Conservation (phyloP, 129 eudicot species). For the Sambucus nigra region DNA sequence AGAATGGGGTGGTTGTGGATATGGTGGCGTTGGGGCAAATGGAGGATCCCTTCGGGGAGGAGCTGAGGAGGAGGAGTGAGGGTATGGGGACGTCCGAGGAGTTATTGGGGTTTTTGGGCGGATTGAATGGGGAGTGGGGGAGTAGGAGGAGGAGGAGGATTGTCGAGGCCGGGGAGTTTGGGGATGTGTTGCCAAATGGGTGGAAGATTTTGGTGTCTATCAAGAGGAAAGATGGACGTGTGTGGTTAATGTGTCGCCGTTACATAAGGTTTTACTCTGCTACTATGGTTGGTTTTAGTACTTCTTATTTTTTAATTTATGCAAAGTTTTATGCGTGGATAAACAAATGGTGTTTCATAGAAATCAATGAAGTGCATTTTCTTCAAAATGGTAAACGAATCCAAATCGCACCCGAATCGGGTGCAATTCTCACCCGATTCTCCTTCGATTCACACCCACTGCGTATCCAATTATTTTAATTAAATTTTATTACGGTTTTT, state of each 20-base stretch:
- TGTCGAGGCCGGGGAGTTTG: slow-evolving; percentile 67
- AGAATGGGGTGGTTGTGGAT: slow-evolving; percentile 45
- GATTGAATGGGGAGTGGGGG: slow-evolving; percentile 73
- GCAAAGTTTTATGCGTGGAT: too few species aligned
- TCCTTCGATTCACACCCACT: too few species aligned
- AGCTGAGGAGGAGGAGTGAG: slow-evolving; percentile 45
- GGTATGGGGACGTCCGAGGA: slow-evolving; percentile 45
- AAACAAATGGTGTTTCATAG: too few species aligned
- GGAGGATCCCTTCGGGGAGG: slow-evolving; percentile 59
- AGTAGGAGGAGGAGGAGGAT: slow-evolving; percentile 69
- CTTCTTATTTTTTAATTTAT: too few species aligned
- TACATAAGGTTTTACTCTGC: slow-evolving; percentile 60
- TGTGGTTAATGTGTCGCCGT: slow-evolving; percentile 69
- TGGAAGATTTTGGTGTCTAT: slow-evolving; percentile 62
- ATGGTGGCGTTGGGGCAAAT: slow-evolving; percentile 30
- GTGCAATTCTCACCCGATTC: too few species aligned
- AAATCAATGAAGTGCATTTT: too few species aligned
- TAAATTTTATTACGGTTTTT: too few species aligned
- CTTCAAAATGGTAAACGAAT: too few species aligned
- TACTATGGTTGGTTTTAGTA: too few species aligned
- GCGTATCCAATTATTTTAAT: too few species aligned
- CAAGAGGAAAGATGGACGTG: slow-evolving; percentile 58
- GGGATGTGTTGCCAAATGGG: slow-evolving; percentile 60
- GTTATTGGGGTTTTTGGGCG: slow-evolving; percentile 53
- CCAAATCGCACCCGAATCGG: too few species aligned